phyloP scores from a whole-genome alignment of 768 basidiomycete genomes.

The Calocera viscosa region DNA sequence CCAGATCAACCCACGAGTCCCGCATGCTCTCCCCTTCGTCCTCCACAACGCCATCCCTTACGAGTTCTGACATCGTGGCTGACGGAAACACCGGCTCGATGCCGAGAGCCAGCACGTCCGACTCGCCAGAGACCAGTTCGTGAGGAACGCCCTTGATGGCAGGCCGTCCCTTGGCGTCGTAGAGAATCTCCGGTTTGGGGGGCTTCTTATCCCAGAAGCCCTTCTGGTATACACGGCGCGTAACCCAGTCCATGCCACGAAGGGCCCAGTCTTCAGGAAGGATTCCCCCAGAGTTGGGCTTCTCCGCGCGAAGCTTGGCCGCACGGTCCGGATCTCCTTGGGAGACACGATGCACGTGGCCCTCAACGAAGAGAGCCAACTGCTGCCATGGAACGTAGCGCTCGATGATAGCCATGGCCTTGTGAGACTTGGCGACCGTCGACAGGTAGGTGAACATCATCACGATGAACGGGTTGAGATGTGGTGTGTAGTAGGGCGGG shows the following conservation, averaged over 20 bases:
- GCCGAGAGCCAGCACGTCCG: slow-evolving; percentile 56
- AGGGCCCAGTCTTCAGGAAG: slow-evolving; percentile 91
- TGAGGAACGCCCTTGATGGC: slow-evolving; percentile 42
- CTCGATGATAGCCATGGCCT: slow-evolving; percentile 52
- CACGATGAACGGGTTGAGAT: slow-evolving; percentile 75
- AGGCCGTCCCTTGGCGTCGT: slow-evolving; percentile 7
- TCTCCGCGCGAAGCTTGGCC: slow-evolving; percentile 43
- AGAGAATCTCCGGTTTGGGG: neutral
- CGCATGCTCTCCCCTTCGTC: slow-evolving; percentile 51
- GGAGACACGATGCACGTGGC: slow-evolving; percentile 43
- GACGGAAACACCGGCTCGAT: slow-evolving; percentile 7
- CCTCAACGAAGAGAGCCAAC: slow-evolving; percentile 51
- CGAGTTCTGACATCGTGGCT: slow-evolving; percentile 29
- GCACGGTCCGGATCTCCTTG: slow-evolving; percentile 36
- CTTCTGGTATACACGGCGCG: slow-evolving; percentile 76
- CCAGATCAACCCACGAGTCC: slow-evolving; percentile 31
- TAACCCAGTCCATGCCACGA: slow-evolving; percentile 94
- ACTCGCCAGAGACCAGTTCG: slow-evolving; percentile 37
- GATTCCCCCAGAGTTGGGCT: slow-evolving; percentile 35
- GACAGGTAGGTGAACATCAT: slow-evolving; percentile 79
- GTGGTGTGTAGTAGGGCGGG: slow-evolving; percentile 42
- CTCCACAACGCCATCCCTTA: slow-evolving; percentile 70
- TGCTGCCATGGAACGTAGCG: slow-evolving; percentile 75
- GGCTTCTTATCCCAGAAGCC: slow-evolving; percentile 76
- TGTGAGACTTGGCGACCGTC: slow-evolving; percentile 54